phyloP scores from a whole-genome alignment of 2,329 filamentous ascomycete genomes.

The Alternaria triticimaculans region DNA sequence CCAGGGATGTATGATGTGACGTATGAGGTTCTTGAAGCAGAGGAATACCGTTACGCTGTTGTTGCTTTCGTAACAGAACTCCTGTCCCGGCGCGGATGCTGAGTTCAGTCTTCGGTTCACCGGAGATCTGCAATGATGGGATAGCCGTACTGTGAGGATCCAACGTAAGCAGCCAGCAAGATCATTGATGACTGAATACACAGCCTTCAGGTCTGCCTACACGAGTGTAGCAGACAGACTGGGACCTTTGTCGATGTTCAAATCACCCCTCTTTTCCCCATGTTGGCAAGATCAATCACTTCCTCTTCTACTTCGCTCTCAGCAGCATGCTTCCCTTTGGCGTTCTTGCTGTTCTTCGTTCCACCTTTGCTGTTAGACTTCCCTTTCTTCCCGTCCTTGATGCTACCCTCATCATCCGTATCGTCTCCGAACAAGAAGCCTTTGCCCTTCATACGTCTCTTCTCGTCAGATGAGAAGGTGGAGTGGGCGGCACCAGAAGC shows the following conservation, averaged over 20 bases:
- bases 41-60: neutral
- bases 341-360: conserved; percentile 21
- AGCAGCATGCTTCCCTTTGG: conserved; percentile 30
- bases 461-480: conserved; percentile 45
- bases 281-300: conserved; percentile 46
- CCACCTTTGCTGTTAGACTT: conserved; percentile 27
- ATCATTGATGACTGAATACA: neutral
- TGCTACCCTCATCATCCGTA: conserved; percentile 39
- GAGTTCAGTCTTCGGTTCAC: neutral
- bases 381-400: conserved; percentile 28
- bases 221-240: neutral
- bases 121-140: neutral
- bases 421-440: conserved; percentile 52
- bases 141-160: neutral
- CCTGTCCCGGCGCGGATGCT: neutral
- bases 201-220: neutral
- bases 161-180: neutral
- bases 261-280: conserved; percentile 40
- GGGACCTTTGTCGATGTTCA: conserved; percentile 10
- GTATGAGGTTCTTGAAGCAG: neutral
- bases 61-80: neutral
- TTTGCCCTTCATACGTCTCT: conserved; percentile 45
- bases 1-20: neutral
- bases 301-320: conserved; percentile 44
- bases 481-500: conserved; percentile 43